Percentiles rank a stretch among this genome's conserved stretches.
These are phyloP conservation scores for Calocybe cyanea DNA, from an alignment of 768 basidiomycete species.

Conservation along the genomic window DNA sequence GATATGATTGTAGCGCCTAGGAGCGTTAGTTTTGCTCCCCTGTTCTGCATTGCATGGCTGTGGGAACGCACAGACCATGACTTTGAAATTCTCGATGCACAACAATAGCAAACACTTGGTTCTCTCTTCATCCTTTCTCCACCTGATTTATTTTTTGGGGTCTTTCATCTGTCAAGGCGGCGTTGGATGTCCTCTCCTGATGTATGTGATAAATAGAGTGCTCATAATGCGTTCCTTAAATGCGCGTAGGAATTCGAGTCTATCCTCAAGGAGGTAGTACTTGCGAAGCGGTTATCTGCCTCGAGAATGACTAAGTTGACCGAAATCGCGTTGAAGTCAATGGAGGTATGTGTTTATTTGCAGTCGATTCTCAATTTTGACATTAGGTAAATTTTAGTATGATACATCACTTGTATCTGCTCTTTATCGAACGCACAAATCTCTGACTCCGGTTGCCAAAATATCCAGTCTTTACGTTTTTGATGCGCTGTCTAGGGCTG, in stretches of 20 bases:
- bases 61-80: slow-evolving; percentile 25
- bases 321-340: slow-evolving; percentile 69
- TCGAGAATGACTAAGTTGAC: slow-evolving; percentile 81
- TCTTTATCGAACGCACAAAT: slow-evolving; percentile 86
- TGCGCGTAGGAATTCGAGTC: slow-evolving; percentile 72
- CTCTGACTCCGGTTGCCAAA: slow-evolving; percentile 63
- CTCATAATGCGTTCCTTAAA: background rate
- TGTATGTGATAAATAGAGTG: slow-evolving; percentile 23
- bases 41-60: slow-evolving; percentile 52
- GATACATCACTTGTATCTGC: slow-evolving; percentile 87
- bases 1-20: slow-evolving; percentile 59
- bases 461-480: slow-evolving; percentile 90
- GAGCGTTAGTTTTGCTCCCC: slow-evolving; percentile 74
- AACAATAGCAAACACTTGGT: slow-evolving; percentile 30
- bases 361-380: background rate
- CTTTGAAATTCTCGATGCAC: slow-evolving; percentile 9
- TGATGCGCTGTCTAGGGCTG: slow-evolving; percentile 88
- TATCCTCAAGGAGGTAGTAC: slow-evolving; percentile 76
- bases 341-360: slow-evolving; percentile 54
- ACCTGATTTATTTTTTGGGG: slow-evolving; percentile 8
- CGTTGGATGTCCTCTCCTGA: slow-evolving; percentile 38
- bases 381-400: slow-evolving; percentile 40
- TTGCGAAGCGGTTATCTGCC: slow-evolving; percentile 79
- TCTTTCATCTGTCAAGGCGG: slow-evolving; percentile 12
- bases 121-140: slow-evolving; percentile 16